Evolutionary conservation across 768 basidiomycete genomes (phyloP), one percentile per base, ranked within the genome.

Genomic region (Pleurotus djamor): DNA sequence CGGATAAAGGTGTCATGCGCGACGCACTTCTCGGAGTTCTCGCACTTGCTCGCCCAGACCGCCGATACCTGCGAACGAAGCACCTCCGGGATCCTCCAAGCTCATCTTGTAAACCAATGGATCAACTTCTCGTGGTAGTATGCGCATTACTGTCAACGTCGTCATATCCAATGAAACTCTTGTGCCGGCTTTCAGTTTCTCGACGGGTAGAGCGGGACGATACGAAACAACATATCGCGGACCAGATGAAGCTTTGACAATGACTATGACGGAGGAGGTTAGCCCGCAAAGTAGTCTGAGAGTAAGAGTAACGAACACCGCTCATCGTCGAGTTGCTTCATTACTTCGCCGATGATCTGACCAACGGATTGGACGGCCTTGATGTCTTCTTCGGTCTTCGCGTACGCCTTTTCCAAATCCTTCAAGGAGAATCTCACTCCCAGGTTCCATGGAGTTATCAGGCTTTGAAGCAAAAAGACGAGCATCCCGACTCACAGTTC

Each of bases 91-190:
- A 68, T 98, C 96, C 73, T 99, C 97, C 68, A 97, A 78, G 63
- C 94, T 96, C 97, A 98, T 99, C 78, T 98, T 98, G 80, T 99
- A 99, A 9, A 99, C 96, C 66, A 96, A 77, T 13, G 97, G 97
- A 70, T 99, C 97, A 5, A 99, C 94, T 72, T 99, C 97, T 62
- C 97, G 85, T 4, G 97, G 97, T 16, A 99, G 79, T 55, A 98
- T 96, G 38, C 97, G 92, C 95, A 99, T 98, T 69, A 99, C 94
- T 5, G 97, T 99, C 35, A 98, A 79, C 2, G 97, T 98, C 3
- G 97, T 99, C 97, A 99, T 98, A 72, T 99, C 97, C 35, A 99
- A 85, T 58, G 95, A 96, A 59, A 99, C 97, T 63, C 97, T 92
- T 3, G 93, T 93, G 52, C 94, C 94, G 4, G 91, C 74, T 74